Percentiles rank a stretch among this genome's conserved stretches.
Evolutionary conservation across 495 filamentous ascomycete genomes (phyloP).

Genomic region (Penicillium crystallinum): DNA sequence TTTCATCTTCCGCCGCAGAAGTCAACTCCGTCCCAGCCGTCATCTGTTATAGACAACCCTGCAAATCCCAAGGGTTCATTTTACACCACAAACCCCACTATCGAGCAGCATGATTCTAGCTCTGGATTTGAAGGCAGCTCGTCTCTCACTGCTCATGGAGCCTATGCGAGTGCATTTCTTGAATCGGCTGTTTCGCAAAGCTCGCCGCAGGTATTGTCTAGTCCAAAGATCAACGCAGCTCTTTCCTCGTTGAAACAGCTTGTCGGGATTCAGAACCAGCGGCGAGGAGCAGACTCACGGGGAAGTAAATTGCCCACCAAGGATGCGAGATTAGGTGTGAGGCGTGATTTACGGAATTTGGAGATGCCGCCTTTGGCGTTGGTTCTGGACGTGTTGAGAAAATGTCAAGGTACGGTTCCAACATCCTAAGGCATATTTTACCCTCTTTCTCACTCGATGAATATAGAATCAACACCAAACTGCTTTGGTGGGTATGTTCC

Average conservation of each 20-base stretch:
- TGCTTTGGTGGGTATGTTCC: conserved; percentile 31
- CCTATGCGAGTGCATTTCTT: conserved; percentile 58
- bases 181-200: conserved; percentile 54
- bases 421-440: no score
- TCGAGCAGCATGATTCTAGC: conserved; percentile 39
- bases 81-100: conserved; percentile 19
- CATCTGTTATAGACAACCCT: conserved; percentile 6
- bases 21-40: not conserved
- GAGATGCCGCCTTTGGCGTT: conserved; percentile 50
- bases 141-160: conserved; percentile 57
- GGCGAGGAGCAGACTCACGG: conserved; percentile 29
- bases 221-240: conserved; percentile 51
- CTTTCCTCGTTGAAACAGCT: conserved; percentile 55
- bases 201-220: conserved; percentile 38
- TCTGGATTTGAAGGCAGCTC: conserved; percentile 56
- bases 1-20: conserved; percentile 11
- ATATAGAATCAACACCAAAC: conserved; percentile 19
- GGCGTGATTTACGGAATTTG: conserved; percentile 40
- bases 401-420: conserved; percentile 38
- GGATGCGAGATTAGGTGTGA: conserved; percentile 35
- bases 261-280: conserved; percentile 43
- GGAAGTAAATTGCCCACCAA: conserved; percentile 41
- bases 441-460: not conserved
- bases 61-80: conserved; percentile 14
- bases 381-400: conserved; percentile 47